phyloP scores from a whole-genome alignment of 495 filamentous ascomycete species.

The Achaetomiella virescens region DNA sequence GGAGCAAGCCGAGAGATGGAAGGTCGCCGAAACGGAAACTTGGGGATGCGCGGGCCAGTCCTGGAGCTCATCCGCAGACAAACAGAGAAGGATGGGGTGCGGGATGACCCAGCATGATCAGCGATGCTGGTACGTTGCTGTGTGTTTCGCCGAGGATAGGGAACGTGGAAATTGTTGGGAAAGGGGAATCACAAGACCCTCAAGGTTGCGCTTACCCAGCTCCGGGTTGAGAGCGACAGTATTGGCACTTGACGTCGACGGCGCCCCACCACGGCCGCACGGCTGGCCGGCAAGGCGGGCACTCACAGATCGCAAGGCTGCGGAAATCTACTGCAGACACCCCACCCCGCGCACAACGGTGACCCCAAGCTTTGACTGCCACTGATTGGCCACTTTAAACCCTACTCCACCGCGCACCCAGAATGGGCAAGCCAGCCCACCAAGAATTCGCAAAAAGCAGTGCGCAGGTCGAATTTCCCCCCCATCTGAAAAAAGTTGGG shows the following conservation, averaged over 20 bases:
- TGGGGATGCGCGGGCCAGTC: background rate
- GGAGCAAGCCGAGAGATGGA: background rate
- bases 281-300: background rate
- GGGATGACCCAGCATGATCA: background rate
- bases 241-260: conserved; percentile 21
- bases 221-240: background rate
- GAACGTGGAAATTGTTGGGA: background rate
- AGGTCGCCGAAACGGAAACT: background rate
- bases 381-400: conserved; percentile 23
- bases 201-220: background rate
- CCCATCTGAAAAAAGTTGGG: conserved; percentile 25
- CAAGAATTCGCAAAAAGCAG: conserved; percentile 33
- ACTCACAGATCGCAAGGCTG: conserved; percentile 5
- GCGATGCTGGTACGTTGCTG: conserved; percentile 1
- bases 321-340: conserved; percentile 4
- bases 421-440: conserved; percentile 26
- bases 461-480: conserved; percentile 30
- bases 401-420: conserved; percentile 26
- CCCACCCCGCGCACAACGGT: background rate
- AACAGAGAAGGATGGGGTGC: background rate
- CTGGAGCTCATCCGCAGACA: background rate
- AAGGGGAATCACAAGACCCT: conserved; percentile 9
- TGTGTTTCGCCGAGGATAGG: background rate
- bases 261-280: conserved; percentile 6
- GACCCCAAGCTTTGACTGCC: background rate